phyloP scores from a whole-genome alignment of 1,284 basidiomycete species.

The Ceratobasidium papillatum region DNA sequence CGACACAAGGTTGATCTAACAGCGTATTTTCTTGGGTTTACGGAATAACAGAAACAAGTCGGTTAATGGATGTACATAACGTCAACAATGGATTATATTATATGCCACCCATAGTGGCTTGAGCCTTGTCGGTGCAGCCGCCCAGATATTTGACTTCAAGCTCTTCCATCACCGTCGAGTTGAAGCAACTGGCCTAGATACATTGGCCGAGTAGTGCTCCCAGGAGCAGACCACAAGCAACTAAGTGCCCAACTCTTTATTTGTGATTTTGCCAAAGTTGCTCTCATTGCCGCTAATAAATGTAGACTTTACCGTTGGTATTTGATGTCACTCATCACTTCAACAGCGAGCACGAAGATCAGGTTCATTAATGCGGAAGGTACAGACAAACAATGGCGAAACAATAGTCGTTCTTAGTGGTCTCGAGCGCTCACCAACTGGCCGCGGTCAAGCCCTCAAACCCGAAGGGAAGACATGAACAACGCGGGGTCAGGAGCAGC shows the following conservation, averaged over 20 bases:
- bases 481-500: conserved; percentile 32
- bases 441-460: conserved; percentile 36
- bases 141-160: too few species aligned
- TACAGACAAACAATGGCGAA: conserved; percentile 26
- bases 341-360: conserved; percentile 17
- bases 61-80: neutral
- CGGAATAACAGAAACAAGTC: neutral
- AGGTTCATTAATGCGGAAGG: conserved; percentile 7
- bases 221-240: too few species aligned
- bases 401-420: neutral
- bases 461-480: conserved; percentile 34
- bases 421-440: conserved; percentile 37
- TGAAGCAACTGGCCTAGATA: too few species aligned
- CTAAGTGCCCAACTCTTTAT: too few species aligned
- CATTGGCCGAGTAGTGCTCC: too few species aligned
- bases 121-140: too few species aligned
- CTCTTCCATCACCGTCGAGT: too few species aligned
- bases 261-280: too few species aligned
- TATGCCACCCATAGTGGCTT: too few species aligned
- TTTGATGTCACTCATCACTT: neutral
- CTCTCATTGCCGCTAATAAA: neutral
- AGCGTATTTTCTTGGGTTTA: neutral
- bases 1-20: neutral
- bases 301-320: too few species aligned
- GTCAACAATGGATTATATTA: too few species aligned